Evolutionary conservation across 2,329 filamentous ascomycete genomes (phyloP).

Genomic region (Aschersonia sp.): DNA sequence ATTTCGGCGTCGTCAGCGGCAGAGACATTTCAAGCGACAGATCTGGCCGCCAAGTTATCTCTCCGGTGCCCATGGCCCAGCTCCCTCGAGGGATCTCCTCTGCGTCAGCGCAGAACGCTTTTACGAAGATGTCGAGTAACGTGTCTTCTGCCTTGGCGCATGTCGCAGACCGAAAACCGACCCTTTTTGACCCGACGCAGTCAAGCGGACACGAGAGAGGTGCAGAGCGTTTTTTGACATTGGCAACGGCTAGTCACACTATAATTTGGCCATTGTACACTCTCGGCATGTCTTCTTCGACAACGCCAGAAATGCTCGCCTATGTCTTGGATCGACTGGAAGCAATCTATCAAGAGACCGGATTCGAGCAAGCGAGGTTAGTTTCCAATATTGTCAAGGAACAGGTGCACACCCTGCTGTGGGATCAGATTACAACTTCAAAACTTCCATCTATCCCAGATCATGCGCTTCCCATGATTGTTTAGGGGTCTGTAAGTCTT

Average conservation of each 20-base stretch:
- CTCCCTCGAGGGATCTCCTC: conserved; percentile 16
- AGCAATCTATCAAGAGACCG: conserved; percentile 29
- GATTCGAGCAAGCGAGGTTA: conserved; percentile 27
- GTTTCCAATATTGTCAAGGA: conserved; percentile 27
- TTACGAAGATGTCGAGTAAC: not conserved
- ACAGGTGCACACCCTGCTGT: conserved; percentile 14
- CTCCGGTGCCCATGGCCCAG: conserved; percentile 14
- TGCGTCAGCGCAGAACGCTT: conserved; percentile 4
- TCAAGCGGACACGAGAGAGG: conserved; percentile 18
- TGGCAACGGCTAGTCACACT: conserved; percentile 31
- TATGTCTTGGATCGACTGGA: conserved; percentile 30
- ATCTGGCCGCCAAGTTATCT: conserved; percentile 6
- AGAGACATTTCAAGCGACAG: conserved; percentile 16
- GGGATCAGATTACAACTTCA: conserved; percentile 11
- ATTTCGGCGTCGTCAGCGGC: conserved; percentile 31
- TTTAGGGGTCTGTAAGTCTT: conserved; percentile 7
- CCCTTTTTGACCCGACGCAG: conserved; percentile 24
- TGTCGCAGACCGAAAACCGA: conserved; percentile 14
- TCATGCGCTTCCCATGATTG: conserved; percentile 11
- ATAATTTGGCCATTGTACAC: conserved; percentile 36
- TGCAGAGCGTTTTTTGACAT: conserved; percentile 30
- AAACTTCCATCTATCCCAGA: conserved; percentile 14
- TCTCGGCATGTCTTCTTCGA: conserved; percentile 31
- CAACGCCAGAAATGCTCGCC: conserved; percentile 22
- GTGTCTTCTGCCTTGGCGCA: conserved; percentile 2